Evolutionary conservation across 1,139 yeast genomes (phyloP).

Genomic region (Suhomyces maxii): DNA sequence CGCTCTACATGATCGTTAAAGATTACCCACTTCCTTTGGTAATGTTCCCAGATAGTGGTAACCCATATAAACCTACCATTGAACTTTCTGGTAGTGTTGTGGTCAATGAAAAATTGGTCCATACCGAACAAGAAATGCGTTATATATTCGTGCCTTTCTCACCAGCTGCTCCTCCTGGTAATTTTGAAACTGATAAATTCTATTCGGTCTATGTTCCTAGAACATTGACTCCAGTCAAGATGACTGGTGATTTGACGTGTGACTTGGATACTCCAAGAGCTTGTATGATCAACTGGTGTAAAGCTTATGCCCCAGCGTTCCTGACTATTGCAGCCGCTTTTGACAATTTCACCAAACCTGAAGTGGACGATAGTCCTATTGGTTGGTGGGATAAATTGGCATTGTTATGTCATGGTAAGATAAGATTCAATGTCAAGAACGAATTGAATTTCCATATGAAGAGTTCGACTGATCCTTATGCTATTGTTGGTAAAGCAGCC

Average conservation of each 20-base stretch:
- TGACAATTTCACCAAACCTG: conserved; percentile 66
- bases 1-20: conserved; percentile 33
- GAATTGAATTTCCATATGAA: conserved; percentile 56
- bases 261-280: conserved; percentile 38
- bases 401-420: conserved; percentile 45
- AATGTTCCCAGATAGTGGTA: conserved; percentile 38
- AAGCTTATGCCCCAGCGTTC: conserved; percentile 42
- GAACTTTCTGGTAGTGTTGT: conserved; percentile 39
- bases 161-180: conserved; percentile 30
- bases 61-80: conserved; percentile 28
- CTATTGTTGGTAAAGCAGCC: conserved; percentile 63
- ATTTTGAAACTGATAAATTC: conserved; percentile 30
- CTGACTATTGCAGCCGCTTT: conserved; percentile 41
- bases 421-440: conserved; percentile 52
- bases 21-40: conserved; percentile 47
- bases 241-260: conserved; percentile 37
- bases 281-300: conserved; percentile 46
- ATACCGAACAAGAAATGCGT: conserved; percentile 43
- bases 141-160: conserved; percentile 48
- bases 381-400: conserved; percentile 68
- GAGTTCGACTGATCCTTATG: conserved; percentile 78
- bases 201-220: conserved; percentile 43
- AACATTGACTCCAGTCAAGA: conserved; percentile 48
- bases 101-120: conserved; percentile 42
- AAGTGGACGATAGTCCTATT: conserved; percentile 79